phyloP scores from a whole-genome alignment of 805 yeast species.

The Cyberlindnera maritima region DNA sequence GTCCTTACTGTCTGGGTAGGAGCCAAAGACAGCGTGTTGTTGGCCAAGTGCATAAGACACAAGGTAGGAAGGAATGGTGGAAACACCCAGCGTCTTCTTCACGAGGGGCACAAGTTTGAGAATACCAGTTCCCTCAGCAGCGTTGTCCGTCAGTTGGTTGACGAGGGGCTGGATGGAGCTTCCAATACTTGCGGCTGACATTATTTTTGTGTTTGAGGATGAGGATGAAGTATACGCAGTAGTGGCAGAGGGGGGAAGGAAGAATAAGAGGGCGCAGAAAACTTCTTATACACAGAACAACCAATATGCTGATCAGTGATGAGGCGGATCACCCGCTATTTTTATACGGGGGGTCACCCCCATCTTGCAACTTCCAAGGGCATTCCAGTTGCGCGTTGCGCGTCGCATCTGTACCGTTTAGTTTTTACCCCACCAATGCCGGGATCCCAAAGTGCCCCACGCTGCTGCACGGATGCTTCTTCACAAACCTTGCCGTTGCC shows the following conservation, averaged over 20 bases:
- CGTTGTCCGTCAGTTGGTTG: constrained; percentile 33
- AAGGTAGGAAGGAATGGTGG: constrained; percentile 39
- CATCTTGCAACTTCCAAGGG: too few species aligned
- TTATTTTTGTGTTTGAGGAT: too few species aligned
- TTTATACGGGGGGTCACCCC: background rate
- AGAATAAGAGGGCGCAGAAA: too few species aligned
- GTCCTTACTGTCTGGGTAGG: constrained; percentile 54
- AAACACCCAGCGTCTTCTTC: constrained; percentile 34
- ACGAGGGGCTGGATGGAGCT: constrained; percentile 6
- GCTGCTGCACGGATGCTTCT: too few species aligned
- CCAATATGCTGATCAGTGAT: too few species aligned
- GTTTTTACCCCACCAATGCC: background rate
- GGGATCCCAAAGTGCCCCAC: background rate
- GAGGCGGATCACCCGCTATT: background rate
- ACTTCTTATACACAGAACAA: too few species aligned
- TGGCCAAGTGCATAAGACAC: constrained; percentile 34
- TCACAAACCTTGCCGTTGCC: too few species aligned
- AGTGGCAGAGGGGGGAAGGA: too few species aligned
- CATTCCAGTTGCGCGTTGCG: background rate
- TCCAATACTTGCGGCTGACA: constrained; percentile 14
- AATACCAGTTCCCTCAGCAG: constrained; percentile 52
- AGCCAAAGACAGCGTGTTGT: constrained; percentile 59
- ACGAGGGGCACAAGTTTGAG: constrained; percentile 31
- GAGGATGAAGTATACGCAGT: too few species aligned
- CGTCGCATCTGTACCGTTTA: background rate